These are phyloP conservation scores for Stemphylium vesicarium DNA, from an alignment of 2,329 filamentous ascomycete species.

Conservation along the genomic window DNA sequence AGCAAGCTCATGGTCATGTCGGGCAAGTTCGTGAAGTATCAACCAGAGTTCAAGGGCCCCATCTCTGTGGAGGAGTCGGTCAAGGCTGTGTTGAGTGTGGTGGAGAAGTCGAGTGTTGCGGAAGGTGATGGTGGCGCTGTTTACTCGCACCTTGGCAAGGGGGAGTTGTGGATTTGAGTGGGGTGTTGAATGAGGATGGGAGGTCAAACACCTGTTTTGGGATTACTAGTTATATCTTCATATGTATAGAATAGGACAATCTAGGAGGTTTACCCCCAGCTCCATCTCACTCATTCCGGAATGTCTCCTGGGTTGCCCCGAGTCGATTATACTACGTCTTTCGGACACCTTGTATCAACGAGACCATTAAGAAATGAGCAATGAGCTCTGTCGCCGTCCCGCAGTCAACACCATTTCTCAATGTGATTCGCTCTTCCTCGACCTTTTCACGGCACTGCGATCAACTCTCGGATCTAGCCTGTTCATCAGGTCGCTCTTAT, in stretches of 20 bases:
- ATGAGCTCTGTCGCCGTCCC: too few relatives aligned
- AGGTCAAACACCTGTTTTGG: too few relatives aligned
- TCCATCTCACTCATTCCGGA: too few relatives aligned
- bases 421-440: background rate
- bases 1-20: background rate
- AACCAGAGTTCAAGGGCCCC: conserved; percentile 23
- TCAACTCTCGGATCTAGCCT: conserved; percentile 27
- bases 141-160: conserved; percentile 23
- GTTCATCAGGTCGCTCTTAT: conserved; percentile 20
- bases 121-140: conserved; percentile 21
- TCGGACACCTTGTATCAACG: background rate
- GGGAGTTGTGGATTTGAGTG: too few relatives aligned
- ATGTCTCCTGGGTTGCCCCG: too few relatives aligned
- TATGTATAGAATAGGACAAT: too few relatives aligned
- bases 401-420: background rate
- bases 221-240: too few relatives aligned
- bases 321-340: background rate
- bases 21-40: conserved; percentile 11
- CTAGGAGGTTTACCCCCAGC: too few relatives aligned
- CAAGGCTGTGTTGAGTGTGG: conserved; percentile 9
- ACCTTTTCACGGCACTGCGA: conserved; percentile 7
- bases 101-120: conserved; percentile 20
- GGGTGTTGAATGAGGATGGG: too few relatives aligned
- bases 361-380: too few relatives aligned
- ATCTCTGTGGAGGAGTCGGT: conserved; percentile 17